Conservation (phyloP, 2,329 filamentous ascomycete genomes). For the Colletotrichum endophyticum region DNA sequence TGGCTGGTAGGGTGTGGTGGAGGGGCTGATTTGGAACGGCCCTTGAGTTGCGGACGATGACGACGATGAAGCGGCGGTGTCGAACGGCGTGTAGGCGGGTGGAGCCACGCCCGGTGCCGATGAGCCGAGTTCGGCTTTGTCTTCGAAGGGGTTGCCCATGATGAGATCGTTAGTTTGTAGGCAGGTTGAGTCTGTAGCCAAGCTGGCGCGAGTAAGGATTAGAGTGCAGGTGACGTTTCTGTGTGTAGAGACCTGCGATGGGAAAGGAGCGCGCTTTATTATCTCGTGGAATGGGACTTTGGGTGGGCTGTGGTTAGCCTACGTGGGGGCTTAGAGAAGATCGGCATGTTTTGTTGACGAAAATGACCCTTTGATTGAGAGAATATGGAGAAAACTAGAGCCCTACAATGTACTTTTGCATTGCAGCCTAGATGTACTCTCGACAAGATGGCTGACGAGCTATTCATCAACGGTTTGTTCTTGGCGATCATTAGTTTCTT, state of each 20-base stretch:
- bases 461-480: no score
- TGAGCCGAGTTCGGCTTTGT: not conserved
- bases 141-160: not conserved
- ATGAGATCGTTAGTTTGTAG: not conserved
- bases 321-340: not conserved
- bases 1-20: not conserved
- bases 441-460: no score
- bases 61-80: not conserved
- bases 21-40: not conserved
- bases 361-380: not conserved
- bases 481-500: no score
- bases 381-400: not conserved
- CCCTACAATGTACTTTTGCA: not conserved
- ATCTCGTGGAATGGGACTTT: not conserved
- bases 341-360: not conserved
- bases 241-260: not conserved
- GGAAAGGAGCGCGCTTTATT: not conserved
- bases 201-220: no score
- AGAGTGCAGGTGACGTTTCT: not conserved
- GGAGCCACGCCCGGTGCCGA: not conserved
- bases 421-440: not conserved
- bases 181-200: not conserved
- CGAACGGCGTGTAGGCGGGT: not conserved
- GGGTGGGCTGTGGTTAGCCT: not conserved
- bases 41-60: not conserved